phyloP scores from a whole-genome alignment of 176 grass and related monocot species.

The Eremochloa ophiuroides region DNA sequence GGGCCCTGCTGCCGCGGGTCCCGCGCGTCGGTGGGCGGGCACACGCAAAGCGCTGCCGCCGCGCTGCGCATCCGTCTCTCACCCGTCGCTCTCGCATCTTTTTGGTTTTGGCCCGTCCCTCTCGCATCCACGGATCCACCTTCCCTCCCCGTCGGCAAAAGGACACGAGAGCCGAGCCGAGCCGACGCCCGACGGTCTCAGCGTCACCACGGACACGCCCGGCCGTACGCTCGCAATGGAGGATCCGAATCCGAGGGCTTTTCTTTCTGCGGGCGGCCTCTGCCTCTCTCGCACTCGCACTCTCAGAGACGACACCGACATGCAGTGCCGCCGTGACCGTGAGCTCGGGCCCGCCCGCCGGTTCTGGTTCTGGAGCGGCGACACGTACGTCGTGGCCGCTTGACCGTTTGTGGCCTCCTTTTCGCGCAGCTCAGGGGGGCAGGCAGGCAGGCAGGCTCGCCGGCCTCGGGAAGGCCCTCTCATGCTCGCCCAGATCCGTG shows the following conservation, averaged over 20 bases:
- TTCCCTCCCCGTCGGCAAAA: background rate
- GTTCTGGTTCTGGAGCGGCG: too few relatives aligned
- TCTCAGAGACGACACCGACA: too few relatives aligned
- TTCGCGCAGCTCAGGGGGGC: too few relatives aligned
- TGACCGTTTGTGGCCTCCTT: too few relatives aligned
- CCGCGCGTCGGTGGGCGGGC: constrained; percentile 9
- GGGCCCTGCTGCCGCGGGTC: background rate
- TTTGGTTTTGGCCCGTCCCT: background rate
- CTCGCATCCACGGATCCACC: too few relatives aligned
- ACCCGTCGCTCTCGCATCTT: constrained; percentile 25
- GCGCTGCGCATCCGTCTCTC: background rate
- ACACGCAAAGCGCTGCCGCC: background rate
- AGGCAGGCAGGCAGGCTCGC: background rate
- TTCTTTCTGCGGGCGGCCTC: too few relatives aligned
- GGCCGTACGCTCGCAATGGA: background rate
- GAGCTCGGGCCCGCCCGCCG: too few relatives aligned
- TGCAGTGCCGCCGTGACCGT: too few relatives aligned
- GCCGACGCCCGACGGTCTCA: too few relatives aligned
- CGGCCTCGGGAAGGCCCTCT: constrained; percentile 5
- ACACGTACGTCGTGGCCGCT: too few relatives aligned
- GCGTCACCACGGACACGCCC: background rate
- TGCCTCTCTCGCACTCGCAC: too few relatives aligned
- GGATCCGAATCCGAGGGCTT: too few relatives aligned
- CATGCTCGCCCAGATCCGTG: background rate
- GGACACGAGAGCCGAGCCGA: background rate